These are phyloP conservation scores for Dioscorea alata DNA, from an alignment of 106 monocot genomes.

Conservation along the genomic window DNA sequence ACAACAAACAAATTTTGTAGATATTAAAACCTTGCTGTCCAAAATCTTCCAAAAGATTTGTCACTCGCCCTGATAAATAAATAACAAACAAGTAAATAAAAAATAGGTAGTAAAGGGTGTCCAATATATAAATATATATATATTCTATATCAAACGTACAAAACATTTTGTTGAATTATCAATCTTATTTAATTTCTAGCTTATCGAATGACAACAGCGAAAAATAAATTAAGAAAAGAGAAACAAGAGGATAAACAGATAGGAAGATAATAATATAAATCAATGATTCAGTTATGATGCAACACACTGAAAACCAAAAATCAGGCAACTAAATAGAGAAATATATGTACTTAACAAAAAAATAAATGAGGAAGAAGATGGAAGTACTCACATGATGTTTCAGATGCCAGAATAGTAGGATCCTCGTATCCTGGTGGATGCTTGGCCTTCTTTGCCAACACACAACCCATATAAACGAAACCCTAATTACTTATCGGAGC, in stretches of 20 bases:
- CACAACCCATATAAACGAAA: too few relatives aligned
- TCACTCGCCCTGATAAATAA: too few relatives aligned
- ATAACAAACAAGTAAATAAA: too few relatives aligned
- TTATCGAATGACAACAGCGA: background rate
- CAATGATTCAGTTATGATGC: background rate
- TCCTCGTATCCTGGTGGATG: slow-evolving; percentile 61
- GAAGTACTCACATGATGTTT: slow-evolving; percentile 58
- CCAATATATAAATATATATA: too few relatives aligned
- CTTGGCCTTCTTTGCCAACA: slow-evolving; percentile 2
- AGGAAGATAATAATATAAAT: background rate
- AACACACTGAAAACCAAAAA: background rate
- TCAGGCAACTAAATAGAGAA: background rate
- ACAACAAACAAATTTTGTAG: too few relatives aligned
- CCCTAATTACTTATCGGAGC: too few relatives aligned
- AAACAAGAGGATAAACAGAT: background rate
- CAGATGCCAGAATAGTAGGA: slow-evolving; percentile 59
- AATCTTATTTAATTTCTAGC: too few relatives aligned
- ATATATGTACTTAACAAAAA: slow-evolving; percentile 1
- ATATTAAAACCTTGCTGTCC: too few relatives aligned
- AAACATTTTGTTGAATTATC: too few relatives aligned
- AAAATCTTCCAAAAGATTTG: too few relatives aligned
- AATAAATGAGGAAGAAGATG: background rate
- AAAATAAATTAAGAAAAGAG: background rate
- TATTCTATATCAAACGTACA: too few relatives aligned
- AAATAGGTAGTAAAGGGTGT: too few relatives aligned